These are phyloP conservation scores for Podaxis sp. DNA, from an alignment of 768 basidiomycete genomes.

Conservation along the genomic window DNA sequence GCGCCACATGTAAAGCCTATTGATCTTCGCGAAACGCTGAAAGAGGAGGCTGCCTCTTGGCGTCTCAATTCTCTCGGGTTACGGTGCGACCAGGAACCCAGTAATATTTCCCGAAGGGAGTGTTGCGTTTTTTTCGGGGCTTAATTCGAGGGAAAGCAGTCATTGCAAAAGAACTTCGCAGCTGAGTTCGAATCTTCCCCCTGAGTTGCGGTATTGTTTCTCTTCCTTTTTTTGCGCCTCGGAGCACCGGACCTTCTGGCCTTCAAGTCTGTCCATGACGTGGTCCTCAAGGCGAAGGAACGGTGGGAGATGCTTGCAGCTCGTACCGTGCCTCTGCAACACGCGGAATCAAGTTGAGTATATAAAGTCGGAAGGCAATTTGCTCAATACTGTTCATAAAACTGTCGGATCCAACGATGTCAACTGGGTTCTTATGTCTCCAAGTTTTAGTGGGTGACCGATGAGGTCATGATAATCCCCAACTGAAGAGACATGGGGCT, in stretches of 20 bases:
- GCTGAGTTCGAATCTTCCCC: not conserved
- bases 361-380: not conserved
- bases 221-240: not conserved
- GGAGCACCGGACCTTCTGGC: not conserved
- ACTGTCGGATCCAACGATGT: not conserved
- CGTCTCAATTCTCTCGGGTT: not conserved
- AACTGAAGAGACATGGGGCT: not conserved
- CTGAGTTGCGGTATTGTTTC: not conserved
- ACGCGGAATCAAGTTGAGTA: not conserved
- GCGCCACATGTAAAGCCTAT: not conserved
- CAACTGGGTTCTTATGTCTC: not conserved
- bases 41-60: not conserved
- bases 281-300: not conserved
- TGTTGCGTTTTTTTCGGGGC: not conserved
- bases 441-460: not conserved
- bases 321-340: not conserved
- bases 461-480: constrained; percentile 1
- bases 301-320: not conserved
- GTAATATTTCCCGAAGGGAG: not conserved
- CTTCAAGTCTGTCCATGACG: not conserved
- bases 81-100: not conserved
- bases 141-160: not conserved
- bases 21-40: not conserved
- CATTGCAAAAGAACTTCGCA: not conserved
- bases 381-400: not conserved